A percentile compares a stretch with the other conserved stretches of the same genome.
Evolutionary conservation across 192 early-diverging fungal species (phyloP).

Genomic region (Glomus cerebriforme): DNA sequence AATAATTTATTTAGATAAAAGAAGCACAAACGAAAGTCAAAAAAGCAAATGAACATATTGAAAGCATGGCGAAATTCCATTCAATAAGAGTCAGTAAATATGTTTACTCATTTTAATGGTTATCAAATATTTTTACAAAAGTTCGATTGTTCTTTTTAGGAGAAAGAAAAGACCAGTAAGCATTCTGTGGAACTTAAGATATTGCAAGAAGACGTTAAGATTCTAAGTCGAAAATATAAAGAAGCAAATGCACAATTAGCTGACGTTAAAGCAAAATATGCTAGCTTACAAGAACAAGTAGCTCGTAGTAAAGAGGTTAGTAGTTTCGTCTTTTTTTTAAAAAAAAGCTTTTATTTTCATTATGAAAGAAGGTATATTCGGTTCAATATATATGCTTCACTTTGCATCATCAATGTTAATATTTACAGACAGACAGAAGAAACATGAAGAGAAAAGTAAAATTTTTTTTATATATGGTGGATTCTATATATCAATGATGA

Average conservation of each 20-base stretch:
- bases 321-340: too few relatives aligned
- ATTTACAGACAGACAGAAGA: too few relatives aligned
- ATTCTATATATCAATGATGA: too few relatives aligned
- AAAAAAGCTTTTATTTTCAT: too few relatives aligned
- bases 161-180: background rate
- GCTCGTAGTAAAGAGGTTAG: too few relatives aligned
- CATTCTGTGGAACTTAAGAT: background rate
- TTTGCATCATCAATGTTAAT: too few relatives aligned
- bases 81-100: background rate
- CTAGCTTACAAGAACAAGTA: background rate
- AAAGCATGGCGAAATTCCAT: background rate
- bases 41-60: conserved; percentile 12
- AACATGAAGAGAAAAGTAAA: too few relatives aligned
- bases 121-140: background rate
- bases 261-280: background rate
- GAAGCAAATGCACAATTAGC: conserved; percentile 1
- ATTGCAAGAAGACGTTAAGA: conserved; percentile 3
- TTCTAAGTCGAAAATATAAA: background rate
- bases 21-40: background rate
- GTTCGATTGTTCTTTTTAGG: background rate
- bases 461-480: too few relatives aligned
- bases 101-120: background rate
- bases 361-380: too few relatives aligned
- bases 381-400: too few relatives aligned
- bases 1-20: background rate